These are phyloP conservation scores for Durusdinium trenchii DNA, from an alignment of 73 alveolate species.

Conservation along the genomic window DNA sequence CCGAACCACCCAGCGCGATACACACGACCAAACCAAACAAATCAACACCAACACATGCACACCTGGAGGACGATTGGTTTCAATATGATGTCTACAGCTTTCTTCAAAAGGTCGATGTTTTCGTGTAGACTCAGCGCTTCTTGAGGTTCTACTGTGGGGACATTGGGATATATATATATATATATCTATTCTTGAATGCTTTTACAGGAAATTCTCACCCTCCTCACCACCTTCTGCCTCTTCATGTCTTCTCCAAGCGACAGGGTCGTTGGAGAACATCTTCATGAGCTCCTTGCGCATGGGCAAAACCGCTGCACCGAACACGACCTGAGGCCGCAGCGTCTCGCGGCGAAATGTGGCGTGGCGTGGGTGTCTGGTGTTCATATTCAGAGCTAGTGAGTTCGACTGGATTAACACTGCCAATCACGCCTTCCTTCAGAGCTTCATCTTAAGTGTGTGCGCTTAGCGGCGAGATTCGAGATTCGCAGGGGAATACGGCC, in stretches of 20 bases:
- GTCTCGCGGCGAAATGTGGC: not conserved
- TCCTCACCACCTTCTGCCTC: not conserved
- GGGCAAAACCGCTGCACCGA: constrained; percentile 58
- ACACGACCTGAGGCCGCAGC: constrained; percentile 20
- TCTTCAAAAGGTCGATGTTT: too few relatives aligned
- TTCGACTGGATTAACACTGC: too few relatives aligned
- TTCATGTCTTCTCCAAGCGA: not conserved
- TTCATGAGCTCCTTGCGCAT: constrained; percentile 67
- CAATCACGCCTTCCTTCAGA: too few relatives aligned
- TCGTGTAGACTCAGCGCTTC: not conserved
- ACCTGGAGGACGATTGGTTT: not conserved
- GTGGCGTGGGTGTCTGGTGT: not conserved
- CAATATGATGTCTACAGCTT: too few relatives aligned
- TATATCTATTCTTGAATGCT: not conserved
- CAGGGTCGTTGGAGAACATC: constrained; percentile 59
- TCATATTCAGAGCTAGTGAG: too few relatives aligned
- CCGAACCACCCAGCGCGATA: not conserved
- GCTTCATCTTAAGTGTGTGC: too few relatives aligned
- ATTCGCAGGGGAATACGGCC: too few relatives aligned
- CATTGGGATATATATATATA: not conserved
- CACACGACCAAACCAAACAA: not conserved
- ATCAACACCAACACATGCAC: not conserved
- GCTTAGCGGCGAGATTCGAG: too few relatives aligned
- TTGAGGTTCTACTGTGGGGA: too few relatives aligned
- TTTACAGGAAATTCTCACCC: not conserved